Base-by-base conservation (phyloP, 2,329 filamentous ascomycete genomes). In the Boeremia lycopersici region DNA sequence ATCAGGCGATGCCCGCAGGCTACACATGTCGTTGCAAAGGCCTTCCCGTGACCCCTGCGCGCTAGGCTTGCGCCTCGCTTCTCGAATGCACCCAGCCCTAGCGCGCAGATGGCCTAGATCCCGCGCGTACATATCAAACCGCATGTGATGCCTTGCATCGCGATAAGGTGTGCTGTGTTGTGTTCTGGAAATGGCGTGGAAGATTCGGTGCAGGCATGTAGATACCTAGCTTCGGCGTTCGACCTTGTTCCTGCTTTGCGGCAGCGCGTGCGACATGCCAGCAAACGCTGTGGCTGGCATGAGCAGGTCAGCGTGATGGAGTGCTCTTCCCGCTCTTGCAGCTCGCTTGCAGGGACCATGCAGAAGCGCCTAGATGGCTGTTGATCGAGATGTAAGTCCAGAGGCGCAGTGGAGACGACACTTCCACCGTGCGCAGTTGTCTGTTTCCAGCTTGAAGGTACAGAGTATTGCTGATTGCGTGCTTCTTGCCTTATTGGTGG, bases 31-130 rank as follows among this genome's bases (percentile, higher is more conserved):
- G 33, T 26, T 28, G 41, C 31, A 34, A 4, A 31, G 34, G 30
- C 25, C 35, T 49, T 29, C 13, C 40, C 17, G 35, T 2, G 8
- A 41, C 25, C 52, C 52, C 34, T 54, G 51, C 35, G 10, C 17
- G n/a, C 41, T 36, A 17, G 36, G 35, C 46, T 36, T 49, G 52
- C 52, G 46, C 46, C 52, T 50, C 41, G 46, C 46, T 55, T 55
- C 42, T 55, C 41, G 46, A 55, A 50, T 15, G 36, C 38, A 33
- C 31, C 36, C 28, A 26, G 26, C 25, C 43, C 26, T 43, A 34
- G 19, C 25, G 10, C n/a, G 3, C 26, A 47, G 31, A n/a, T 4
- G 6, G 25, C 9, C 42, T 55, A 55, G 52, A 46, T 28, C 17
- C 52, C 46, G 52, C 41, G 52, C 35, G 36, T 55, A 31, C 41